These are phyloP conservation scores for Penicillium crustosum DNA, from an alignment of 2,329 filamentous ascomycete species.

Conservation along the genomic window DNA sequence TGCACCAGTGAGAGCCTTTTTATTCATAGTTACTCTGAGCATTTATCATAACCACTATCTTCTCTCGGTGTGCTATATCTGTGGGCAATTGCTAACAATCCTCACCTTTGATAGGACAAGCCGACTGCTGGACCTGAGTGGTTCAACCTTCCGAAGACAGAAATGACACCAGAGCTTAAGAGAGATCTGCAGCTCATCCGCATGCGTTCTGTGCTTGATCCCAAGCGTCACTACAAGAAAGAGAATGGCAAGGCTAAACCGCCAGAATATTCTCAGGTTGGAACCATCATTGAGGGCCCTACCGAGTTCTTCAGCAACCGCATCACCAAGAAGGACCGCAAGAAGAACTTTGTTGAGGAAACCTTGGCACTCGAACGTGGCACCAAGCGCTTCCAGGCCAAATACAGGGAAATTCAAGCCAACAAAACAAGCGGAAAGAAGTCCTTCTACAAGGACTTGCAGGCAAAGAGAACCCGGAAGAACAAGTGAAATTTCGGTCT, in stretches of 20 bases:
- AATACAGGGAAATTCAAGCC: constrained; percentile 81
- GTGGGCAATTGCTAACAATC: constrained; percentile 29
- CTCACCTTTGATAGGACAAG: constrained; percentile 46
- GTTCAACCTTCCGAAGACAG: constrained; percentile 84
- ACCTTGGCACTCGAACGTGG: constrained; percentile 67
- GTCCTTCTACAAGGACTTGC: constrained; percentile 78
- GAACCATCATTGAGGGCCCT: constrained; percentile 82
- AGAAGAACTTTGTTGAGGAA: constrained; percentile 83
- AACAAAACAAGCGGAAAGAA: constrained; percentile 87
- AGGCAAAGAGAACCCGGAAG: constrained; percentile 53
- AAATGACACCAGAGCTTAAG: constrained; percentile 80
- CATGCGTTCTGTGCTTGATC: constrained; percentile 85
- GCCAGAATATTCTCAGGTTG: constrained; percentile 84
- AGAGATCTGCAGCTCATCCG: constrained; percentile 85
- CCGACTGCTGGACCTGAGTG: constrained; percentile 75
- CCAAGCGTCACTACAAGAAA: constrained; percentile 90
- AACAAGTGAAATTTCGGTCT: constrained; percentile 22
- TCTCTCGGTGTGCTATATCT: constrained; percentile 3
- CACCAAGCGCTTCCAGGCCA: constrained; percentile 74
- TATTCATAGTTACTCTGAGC: constrained; percentile 74
- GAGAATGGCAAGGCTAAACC: constrained; percentile 67
- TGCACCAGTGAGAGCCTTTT: constrained; percentile 67
- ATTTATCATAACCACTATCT: constrained; percentile 20
- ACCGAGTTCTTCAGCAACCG: constrained; percentile 83
- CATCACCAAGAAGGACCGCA: constrained; percentile 82